These are phyloP conservation scores for Hordeum vulgare DNA, from an alignment of 176 grass and related monocot species.

Conservation along the genomic window DNA sequence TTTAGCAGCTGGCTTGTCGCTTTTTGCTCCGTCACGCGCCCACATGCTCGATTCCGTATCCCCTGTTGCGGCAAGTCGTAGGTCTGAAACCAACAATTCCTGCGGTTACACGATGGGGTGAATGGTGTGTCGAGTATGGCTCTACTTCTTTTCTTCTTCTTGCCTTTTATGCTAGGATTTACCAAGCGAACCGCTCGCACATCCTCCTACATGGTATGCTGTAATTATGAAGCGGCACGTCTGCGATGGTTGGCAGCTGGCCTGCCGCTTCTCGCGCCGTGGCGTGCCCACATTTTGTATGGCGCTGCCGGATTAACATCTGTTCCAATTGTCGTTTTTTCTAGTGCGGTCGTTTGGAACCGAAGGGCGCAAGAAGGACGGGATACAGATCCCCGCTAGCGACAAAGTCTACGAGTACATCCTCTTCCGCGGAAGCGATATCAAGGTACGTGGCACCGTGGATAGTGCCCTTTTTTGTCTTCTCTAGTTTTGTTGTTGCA, in stretches of 20 bases:
- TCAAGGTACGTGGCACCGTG: conserved; percentile 44
- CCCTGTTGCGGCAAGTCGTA: background rate
- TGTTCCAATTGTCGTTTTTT: conserved; percentile 8
- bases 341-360: conserved; percentile 88
- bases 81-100: background rate
- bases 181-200: background rate
- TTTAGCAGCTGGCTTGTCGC: no score
- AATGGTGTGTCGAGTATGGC: no score
- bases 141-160: background rate
- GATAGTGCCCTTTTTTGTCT: background rate
- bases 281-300: background rate
- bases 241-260: background rate
- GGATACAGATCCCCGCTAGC: conserved; percentile 54
- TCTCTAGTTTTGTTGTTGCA: background rate
- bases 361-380: conserved; percentile 84
- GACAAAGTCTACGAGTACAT: conserved; percentile 84
- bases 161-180: background rate
- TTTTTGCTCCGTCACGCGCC: no score
- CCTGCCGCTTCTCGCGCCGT: background rate
- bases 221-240: background rate
- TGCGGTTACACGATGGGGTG: background rate
- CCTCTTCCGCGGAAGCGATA: conserved; percentile 80
- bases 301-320: background rate
- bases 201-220: background rate
- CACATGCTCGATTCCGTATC: conserved; percentile 2